Base-by-base conservation (phyloP, 1,139 yeast species). In the Saccharomycopsis hybrid region DNA sequence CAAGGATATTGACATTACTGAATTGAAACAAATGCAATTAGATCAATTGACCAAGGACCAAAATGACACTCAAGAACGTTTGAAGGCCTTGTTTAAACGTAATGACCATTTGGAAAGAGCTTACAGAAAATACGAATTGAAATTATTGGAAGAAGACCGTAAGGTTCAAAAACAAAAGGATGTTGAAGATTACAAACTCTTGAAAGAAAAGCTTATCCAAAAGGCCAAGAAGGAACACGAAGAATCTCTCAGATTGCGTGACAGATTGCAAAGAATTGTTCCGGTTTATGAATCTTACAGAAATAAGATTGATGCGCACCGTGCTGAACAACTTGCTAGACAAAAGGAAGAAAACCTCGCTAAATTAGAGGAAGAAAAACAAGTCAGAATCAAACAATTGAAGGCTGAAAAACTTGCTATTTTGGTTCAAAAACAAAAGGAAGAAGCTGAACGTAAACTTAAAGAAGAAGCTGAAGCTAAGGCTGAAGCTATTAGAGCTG, bases 31-130 rank as follows among this genome's bases (percentile, higher is more conserved):
- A 54, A 79, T 89, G 83, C 96, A 92, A 72, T 72, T 90, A 58
- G 86, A 85, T 62, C 96, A 90, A 69, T 75, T 90, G 61, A 86
- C 82, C 60, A 86, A 88, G 73, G 96, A 90, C 67, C 79, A 80
- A 68, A 74, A 76, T 67, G 87, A 82, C 55, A 75, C 90, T 66
- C 90, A 85, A 60, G 87, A 83, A 57, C 83, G 85, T 63, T 72
- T 85, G 70, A 77, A 77, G 60, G 65, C 71, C 30, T 72, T 85
- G 43, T 77, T 90, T 58, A 88, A 88, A 72, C 83, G 81, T 67
- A 71, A 76, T 58, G 98, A 92, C 68, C 92, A 92, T 67, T 72
- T 82, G 56, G 97, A 92, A 74, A 85, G 99, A 71, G 97, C 98
- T 11, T 80, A 77, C 67, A 84, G 98, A 73, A 77, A 82, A 65